Percentiles rank a stretch among this genome's conserved stretches.
Evolutionary conservation across 2,329 filamentous ascomycete species (phyloP).

Genomic region (Colletotrichum godetiae): DNA sequence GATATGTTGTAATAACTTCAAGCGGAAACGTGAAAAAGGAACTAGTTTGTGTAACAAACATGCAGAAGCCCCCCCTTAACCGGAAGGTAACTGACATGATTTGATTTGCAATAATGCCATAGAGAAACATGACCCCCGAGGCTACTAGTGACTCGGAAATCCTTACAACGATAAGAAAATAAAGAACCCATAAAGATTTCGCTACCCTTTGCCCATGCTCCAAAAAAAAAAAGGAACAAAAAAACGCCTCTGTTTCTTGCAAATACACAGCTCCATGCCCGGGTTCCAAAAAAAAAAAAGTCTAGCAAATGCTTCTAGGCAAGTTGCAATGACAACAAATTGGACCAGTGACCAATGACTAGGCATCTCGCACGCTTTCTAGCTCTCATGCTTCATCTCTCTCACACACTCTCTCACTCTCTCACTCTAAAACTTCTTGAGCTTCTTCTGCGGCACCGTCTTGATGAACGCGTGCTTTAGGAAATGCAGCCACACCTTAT

Average conservation of each 20-base stretch:
- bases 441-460: constrained; percentile 73
- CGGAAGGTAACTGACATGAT: not conserved
- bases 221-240: too few relatives aligned
- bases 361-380: not conserved
- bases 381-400: not conserved
- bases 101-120: not conserved
- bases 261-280: not conserved
- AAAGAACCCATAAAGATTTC: not conserved
- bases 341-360: not conserved
- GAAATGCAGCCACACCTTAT: constrained; percentile 83
- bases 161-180: not conserved
- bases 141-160: not conserved
- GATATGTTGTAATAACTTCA: too few relatives aligned
- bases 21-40: not conserved
- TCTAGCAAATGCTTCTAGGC: not conserved
- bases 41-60: not conserved
- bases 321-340: not conserved
- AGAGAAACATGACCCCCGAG: not conserved
- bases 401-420: not conserved
- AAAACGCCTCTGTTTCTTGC: constrained; percentile 17
- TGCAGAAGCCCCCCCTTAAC: too few relatives aligned
- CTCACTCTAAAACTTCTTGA: constrained; percentile 57
- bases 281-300: not conserved
- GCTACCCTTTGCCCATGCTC: constrained; percentile 18
- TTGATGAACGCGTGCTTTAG: constrained; percentile 83